Evolutionary conservation across 2,329 filamentous ascomycete species (phyloP).

Genomic region (Sporothrix brunneoviolacea): DNA sequence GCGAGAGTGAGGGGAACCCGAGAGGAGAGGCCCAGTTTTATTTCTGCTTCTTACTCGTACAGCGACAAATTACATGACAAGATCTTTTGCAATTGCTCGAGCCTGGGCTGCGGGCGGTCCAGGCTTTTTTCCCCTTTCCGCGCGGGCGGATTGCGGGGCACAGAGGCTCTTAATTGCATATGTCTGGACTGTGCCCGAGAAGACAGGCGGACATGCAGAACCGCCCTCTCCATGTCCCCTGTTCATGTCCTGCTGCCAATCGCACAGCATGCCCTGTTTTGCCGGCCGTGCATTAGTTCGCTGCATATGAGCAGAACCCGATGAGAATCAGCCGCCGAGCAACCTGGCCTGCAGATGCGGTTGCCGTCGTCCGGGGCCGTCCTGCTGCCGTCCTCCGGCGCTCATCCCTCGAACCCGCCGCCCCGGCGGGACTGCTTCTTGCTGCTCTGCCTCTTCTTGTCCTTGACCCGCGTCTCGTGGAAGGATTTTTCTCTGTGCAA

Average conservation of each 20-base stretch:
- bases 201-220: no score
- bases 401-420: slow-evolving; percentile 5
- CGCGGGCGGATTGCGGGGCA: background rate
- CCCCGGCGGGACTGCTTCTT: slow-evolving; percentile 45
- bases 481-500: slow-evolving; percentile 45
- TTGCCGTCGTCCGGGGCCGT: no score
- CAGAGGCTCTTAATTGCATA: background rate
- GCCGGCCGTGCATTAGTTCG: background rate
- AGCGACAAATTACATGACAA: background rate
- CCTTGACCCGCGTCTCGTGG: slow-evolving; percentile 36
- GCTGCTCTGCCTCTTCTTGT: slow-evolving; percentile 42
- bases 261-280: background rate
- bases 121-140: background rate
- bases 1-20: slow-evolving; percentile 3
- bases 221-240: no score
- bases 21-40: background rate
- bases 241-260: background rate
- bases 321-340: no score
- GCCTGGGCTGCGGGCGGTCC: background rate
- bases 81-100: no score
- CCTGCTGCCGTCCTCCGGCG: no score
- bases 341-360: no score
- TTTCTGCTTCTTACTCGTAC: background rate
- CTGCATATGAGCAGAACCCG: no score
- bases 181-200: no score